Evolutionary conservation across 305 asterid genomes (phyloP), one percentile per base, ranked within the genome.

Genomic region (Withania somnifera): DNA sequence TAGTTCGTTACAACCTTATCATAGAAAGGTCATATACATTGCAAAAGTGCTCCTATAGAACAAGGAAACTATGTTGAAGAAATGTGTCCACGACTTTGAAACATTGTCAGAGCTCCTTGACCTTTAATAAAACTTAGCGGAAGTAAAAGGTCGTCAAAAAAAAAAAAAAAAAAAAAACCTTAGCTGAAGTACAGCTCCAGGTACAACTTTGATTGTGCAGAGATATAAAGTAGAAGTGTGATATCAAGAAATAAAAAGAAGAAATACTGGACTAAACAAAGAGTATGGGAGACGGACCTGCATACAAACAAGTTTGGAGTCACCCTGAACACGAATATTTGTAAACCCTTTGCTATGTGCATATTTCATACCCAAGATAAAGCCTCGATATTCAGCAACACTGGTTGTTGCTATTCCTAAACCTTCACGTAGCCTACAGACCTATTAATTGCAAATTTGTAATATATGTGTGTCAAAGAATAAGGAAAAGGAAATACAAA

Each of bases 231-330:
- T 15, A 13, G 17, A 50, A 51, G 17, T 24, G 45, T 26, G 30
- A 50, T 58, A 58, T 38, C 57, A 60, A 47, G 61, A 73, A 45
- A 84, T 17, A n/a, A 54, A 5, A 54, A 67, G 60, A 54, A 45
- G 2, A 19, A n/a, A 58, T 7, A 34, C 3, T 68, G 26, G 52
- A 67, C 53, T 2, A 51, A 32, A 77, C 63, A 47, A 42, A 78
- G 15, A 24, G 15, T 54, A 63, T 11, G 15, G 40, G 17, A 24
- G 19, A 42, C 81, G 32, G 82, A 94, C 99, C 98, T 97, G 99
- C 99, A 94, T 97, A 89, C 99, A 94, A 82, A 97, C 98, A 75
- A 97, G 97, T 85, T 97, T 97, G 36, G 99, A 97, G 90, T 97
- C 99, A 45, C 98, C 99, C 82, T 93, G 98, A 84, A 88, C 99